phyloP scores from a whole-genome alignment of 2,329 filamentous ascomycete genomes.

The Verticillium longisporum region DNA sequence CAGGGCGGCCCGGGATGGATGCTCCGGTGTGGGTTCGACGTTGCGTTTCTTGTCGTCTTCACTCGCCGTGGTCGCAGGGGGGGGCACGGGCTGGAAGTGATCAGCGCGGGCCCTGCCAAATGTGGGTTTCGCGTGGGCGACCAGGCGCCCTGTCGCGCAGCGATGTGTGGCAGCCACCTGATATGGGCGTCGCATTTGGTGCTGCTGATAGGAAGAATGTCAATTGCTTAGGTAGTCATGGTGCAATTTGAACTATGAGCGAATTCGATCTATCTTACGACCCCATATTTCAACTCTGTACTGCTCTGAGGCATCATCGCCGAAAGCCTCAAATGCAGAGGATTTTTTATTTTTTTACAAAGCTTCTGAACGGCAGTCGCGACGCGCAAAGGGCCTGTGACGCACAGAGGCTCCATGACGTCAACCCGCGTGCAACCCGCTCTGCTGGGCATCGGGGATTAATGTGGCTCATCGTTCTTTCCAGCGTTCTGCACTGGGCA shows the following conservation, averaged over 20 bases:
- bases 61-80: background rate
- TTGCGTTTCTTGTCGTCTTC: background rate
- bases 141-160: background rate
- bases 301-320: background rate
- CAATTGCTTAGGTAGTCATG: background rate
- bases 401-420: background rate
- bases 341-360: background rate
- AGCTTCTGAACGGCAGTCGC: background rate
- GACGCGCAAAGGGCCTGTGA: background rate
- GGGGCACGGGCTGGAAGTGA: background rate
- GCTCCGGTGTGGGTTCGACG: background rate
- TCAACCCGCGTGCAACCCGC: background rate
- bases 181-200: background rate
- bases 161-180: background rate
- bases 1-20: background rate
- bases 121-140: background rate
- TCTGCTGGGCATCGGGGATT: background rate
- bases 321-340: background rate
- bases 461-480: background rate
- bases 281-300: background rate
- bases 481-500: background rate
- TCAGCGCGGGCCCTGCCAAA: background rate
- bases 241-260: background rate
- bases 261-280: background rate
- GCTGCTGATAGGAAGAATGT: background rate